phyloP scores from a whole-genome alignment of 1,284 basidiomycete species.

The Moesziomyces sp. region DNA sequence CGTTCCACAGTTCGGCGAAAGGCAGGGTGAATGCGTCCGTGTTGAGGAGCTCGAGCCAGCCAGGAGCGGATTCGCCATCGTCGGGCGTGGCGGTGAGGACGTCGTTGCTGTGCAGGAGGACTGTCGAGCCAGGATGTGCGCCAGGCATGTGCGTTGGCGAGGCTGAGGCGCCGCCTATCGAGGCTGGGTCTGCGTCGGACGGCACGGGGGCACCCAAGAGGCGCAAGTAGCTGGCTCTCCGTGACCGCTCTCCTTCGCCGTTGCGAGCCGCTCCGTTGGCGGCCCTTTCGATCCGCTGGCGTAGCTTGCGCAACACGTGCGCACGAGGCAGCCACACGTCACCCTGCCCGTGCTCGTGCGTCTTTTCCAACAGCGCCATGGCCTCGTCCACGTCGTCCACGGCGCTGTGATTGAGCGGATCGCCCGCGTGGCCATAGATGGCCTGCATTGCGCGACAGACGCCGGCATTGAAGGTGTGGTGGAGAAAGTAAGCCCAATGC shows the following conservation, averaged over 20 bases:
- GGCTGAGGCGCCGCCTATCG: neutral
- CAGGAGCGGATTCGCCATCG: conserved; percentile 2
- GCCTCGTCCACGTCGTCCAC: conserved; percentile 14
- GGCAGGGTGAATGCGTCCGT: conserved; percentile 7
- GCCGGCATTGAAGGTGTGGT: conserved; percentile 22
- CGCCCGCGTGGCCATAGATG: conserved; percentile 9
- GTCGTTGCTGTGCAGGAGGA: conserved; percentile 4
- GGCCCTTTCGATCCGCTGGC: conserved; percentile 4
- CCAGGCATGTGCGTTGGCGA: neutral
- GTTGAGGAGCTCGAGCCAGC: conserved; percentile 9
- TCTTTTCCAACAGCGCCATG: conserved; percentile 9
- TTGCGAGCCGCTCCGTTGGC: conserved; percentile 2
- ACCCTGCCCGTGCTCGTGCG: conserved; percentile 5
- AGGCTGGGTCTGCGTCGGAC: neutral
- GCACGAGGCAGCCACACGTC: conserved; percentile 7
- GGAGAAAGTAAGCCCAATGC: conserved; percentile 15
- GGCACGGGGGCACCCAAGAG: conserved; percentile 9
- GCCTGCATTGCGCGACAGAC: conserved; percentile 17
- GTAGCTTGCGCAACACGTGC: conserved; percentile 12
- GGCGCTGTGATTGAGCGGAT: conserved; percentile 10
- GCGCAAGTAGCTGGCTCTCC: conserved; percentile 6
- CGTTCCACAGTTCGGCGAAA: conserved; percentile 11
- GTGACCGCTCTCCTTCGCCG: conserved; percentile 4
- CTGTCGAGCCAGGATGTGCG: neutral
- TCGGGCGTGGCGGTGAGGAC: conserved; percentile 7